A percentile compares a stretch with the other conserved stretches of the same genome.
Evolutionary conservation across 441 rosid species (phyloP).

Genomic region (Syzygium syzygioides): DNA sequence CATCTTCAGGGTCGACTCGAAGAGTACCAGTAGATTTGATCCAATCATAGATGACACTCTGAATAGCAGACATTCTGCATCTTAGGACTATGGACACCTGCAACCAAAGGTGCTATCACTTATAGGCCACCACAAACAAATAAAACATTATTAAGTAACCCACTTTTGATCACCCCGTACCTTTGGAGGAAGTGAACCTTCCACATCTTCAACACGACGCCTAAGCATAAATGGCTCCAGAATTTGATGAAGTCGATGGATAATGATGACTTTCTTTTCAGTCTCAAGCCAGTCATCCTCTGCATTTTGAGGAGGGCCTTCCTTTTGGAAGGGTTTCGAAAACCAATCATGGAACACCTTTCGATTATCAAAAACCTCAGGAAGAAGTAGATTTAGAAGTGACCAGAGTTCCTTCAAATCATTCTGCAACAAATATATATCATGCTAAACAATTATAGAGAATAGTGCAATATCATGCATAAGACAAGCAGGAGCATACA

Average conservation of each 20-base stretch:
- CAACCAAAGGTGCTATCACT: constrained; percentile 27
- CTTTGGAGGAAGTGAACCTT: constrained; percentile 99
- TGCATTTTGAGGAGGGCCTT: constrained; percentile 68
- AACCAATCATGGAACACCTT: constrained; percentile 99
- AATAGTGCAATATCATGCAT: not conserved
- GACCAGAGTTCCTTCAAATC: constrained; percentile 99
- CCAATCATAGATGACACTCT: constrained; percentile 99
- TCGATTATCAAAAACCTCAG: constrained; percentile 98
- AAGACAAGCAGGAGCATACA: not conserved
- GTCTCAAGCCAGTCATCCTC: constrained; percentile 99
- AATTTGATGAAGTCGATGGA: constrained; percentile 99
- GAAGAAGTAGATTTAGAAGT: constrained; percentile 93
- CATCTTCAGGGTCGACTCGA: constrained; percentile 98
- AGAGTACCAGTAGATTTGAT: constrained; percentile 96
- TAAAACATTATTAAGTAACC: not conserved
- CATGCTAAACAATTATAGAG: not conserved
- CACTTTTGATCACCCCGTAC: constrained; percentile 28
- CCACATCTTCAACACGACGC: constrained; percentile 99
- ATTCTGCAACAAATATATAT: constrained; percentile 51
- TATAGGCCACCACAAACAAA: not conserved
- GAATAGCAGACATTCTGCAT: constrained; percentile 97
- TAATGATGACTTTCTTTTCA: constrained; percentile 96
- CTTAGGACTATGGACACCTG: constrained; percentile 89
- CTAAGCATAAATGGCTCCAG: constrained; percentile 99
- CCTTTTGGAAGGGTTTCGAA: constrained; percentile 96